A percentile compares a stretch with the other conserved stretches of the same genome.
Conservation (phyloP, 768 basidiomycete species). For the Tulasnella calospora region DNA sequence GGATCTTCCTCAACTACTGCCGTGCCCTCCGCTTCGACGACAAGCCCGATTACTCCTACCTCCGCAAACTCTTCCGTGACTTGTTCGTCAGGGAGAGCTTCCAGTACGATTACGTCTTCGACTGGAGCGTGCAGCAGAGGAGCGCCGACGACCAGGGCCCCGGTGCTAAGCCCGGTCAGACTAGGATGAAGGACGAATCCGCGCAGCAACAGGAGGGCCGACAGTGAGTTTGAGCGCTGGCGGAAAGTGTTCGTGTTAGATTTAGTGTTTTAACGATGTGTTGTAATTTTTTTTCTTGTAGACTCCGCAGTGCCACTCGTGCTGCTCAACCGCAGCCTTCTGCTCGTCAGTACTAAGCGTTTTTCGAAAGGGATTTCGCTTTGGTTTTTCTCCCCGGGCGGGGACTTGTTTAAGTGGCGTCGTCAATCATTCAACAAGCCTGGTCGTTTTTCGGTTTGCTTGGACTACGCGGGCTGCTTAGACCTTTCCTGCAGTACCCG, state of each 20-base stretch:
- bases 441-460: conserved; percentile 1
- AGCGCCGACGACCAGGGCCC: conserved; percentile 26
- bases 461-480: conserved; percentile 1
- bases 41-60: conserved; percentile 99
- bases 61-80: conserved; percentile 98
- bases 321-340: background rate
- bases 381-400: background rate
- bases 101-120: conserved; percentile 99
- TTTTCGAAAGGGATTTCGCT: background rate
- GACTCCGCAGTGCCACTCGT: conserved; percentile 4
- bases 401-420: background rate
- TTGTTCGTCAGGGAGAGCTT: conserved; percentile 95
- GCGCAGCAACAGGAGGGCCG: conserved; percentile 19
- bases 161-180: background rate
- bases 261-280: background rate
- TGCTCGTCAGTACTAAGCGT: background rate
- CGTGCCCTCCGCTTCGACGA: conserved; percentile 98
- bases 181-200: background rate
- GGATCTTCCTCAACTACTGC: conserved; percentile 98
- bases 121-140: conserved; percentile 82
- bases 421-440: background rate
- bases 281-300: background rate
- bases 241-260: background rate
- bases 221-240: conserved; percentile 13
- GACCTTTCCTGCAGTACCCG: background rate